Evolutionary conservation across 306 rosid genomes (phyloP), one percentile per base, ranked within the genome.

Genomic region (Adenanthera pavonina): DNA sequence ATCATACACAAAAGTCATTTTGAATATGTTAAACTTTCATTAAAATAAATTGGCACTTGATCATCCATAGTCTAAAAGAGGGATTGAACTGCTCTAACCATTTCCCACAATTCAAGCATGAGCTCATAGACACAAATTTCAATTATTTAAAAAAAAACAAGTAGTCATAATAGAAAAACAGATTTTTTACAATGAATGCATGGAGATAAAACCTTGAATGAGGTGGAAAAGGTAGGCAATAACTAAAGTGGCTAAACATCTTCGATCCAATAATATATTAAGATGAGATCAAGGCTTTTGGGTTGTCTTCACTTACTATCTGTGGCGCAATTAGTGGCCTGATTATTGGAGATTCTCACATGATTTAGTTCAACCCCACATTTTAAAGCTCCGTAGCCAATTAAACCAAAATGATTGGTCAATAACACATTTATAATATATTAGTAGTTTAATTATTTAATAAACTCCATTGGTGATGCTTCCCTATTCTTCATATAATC

Each of bases 291-390:
- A n/a, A n/a, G n/a, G n/a, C n/a, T n/a, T n/a, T n/a, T n/a, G n/a
- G n/a, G n/a, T n/a, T n/a, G n/a, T n/a, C n/a, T n/a, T n/a, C n/a
- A n/a, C n/a, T n/a, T n/a, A 43, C 48, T 15, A 34, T 69, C 69
- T 41, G 35, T 33, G 76, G 76, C 76, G 53, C 6, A 53, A n/a
- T n/a, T n/a, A n/a, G 46, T 19, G 59, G 46, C 69, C 17, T 35
- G 56, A 48, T 13, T 34, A 66, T 5, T 67, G 49, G 49, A 25
- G 7, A 59, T 59, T 25, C 11, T 59, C 16, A 59, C 36, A 9
- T 59, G 6, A 40, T 43, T 75, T 17, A 51, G 14, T 52, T 52
- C 14, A 35, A 74, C 49, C 19, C 5, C n/a, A 66, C 17, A 16
- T 66, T 38, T 66, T 17, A 41, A 8, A 12, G 6, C n/a, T 30